Percentiles rank a stretch among this genome's conserved stretches.
phyloP scores from a whole-genome alignment of 148 eudicot genomes.

The Diospyros kaki region DNA sequence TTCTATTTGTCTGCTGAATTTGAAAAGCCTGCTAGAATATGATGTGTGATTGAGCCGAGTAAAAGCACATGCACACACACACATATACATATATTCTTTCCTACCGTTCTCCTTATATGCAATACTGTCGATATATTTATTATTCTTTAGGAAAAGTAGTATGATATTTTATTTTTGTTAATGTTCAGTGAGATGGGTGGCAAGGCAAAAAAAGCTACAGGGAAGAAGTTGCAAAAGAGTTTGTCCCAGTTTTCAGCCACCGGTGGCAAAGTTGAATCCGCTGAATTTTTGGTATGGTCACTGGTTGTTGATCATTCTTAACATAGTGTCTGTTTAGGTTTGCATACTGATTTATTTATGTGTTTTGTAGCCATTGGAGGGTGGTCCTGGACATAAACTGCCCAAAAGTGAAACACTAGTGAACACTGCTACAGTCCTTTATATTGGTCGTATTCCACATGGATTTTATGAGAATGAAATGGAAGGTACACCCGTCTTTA shows the following conservation, averaged over 20 bases:
- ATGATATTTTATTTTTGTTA: background rate
- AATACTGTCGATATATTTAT: background rate
- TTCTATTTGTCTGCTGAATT: too few species aligned
- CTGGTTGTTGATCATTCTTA: background rate
- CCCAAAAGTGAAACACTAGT: slow-evolving; percentile 24
- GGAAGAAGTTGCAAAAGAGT: slow-evolving; percentile 41
- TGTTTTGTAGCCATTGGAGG: slow-evolving; percentile 59
- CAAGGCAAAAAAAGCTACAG: slow-evolving; percentile 37
- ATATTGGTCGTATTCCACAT: slow-evolving; percentile 80
- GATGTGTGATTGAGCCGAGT: too few species aligned
- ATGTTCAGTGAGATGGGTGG: slow-evolving; percentile 35
- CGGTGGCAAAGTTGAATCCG: slow-evolving; percentile 23
- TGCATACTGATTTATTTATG: slow-evolving; percentile 4
- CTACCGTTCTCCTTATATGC: too few species aligned
- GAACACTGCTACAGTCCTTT: slow-evolving; percentile 58
- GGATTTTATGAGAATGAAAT: slow-evolving; percentile 84
- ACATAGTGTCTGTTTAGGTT: background rate
- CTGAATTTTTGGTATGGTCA: slow-evolving; percentile 61
- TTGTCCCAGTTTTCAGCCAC: slow-evolving; percentile 23
- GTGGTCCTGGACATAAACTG: slow-evolving; percentile 54
- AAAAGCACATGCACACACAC: too few species aligned
- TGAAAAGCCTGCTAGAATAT: too few species aligned
- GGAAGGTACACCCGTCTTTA: slow-evolving; percentile 40
- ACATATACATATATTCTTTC: too few species aligned
- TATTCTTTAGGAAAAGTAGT: too few species aligned